Conservation (phyloP, 768 basidiomycete genomes). For the Leccinum aurantiacum region DNA sequence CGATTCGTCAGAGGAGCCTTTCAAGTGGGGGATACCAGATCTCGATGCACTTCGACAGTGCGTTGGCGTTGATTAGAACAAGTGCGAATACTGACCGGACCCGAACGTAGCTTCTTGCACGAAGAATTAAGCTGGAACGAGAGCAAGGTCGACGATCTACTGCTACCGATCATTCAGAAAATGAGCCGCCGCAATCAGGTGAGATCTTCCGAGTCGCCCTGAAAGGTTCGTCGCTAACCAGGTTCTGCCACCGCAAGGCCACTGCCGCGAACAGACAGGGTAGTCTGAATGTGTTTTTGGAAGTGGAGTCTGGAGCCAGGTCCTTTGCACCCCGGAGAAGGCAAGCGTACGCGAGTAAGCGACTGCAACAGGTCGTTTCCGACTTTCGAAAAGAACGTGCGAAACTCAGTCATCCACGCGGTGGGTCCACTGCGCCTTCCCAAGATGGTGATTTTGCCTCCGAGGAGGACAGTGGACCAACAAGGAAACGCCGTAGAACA, state of each 20-base stretch:
- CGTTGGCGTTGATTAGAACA: constrained; percentile 29
- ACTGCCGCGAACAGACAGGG: constrained; percentile 74
- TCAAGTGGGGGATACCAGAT: constrained; percentile 97
- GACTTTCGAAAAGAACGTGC: constrained; percentile 62
- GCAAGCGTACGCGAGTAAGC: constrained; percentile 81
- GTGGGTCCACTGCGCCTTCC: constrained; percentile 19
- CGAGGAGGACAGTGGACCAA: constrained; percentile 27
- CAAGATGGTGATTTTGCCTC: constrained; percentile 29
- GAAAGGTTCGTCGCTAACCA: constrained; percentile 1
- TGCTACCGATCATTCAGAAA: constrained; percentile 90
- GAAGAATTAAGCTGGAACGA: constrained; percentile 82
- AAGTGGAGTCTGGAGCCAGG: constrained; percentile 63
- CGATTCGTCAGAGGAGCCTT: constrained; percentile 88
- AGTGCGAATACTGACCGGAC: constrained; percentile 14
- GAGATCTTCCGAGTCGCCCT: constrained; percentile 13
- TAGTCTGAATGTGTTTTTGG: constrained; percentile 74
- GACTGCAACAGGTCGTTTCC: constrained; percentile 82
- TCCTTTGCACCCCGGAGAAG: constrained; percentile 75
- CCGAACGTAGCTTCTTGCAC: constrained; percentile 55
- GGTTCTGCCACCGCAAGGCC: constrained; percentile 37
- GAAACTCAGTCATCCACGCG: constrained; percentile 17
- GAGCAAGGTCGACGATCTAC: constrained; percentile 81
- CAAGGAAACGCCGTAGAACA: constrained; percentile 35
- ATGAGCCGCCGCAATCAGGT: constrained; percentile 83
- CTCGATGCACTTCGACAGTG: constrained; percentile 87